These are phyloP conservation scores for Lentinula novae-zelandiae DNA, from an alignment of 1,284 basidiomycete genomes.

Conservation along the genomic window DNA sequence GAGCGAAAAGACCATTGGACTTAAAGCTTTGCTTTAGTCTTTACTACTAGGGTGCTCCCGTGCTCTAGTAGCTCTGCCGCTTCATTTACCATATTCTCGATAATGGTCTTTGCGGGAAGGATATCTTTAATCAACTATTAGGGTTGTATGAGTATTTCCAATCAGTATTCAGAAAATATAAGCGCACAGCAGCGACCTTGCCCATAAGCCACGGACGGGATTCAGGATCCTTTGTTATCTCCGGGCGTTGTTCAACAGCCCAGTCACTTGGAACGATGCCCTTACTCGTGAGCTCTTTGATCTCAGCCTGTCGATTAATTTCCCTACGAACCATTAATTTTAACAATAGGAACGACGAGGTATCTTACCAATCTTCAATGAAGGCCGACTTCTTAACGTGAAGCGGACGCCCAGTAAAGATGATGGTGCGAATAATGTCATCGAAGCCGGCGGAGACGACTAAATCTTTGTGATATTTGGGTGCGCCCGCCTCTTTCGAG, in stretches of 20 bases:
- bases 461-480: conserved; percentile 80
- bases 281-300: conserved; percentile 70
- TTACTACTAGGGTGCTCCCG: conserved; percentile 32
- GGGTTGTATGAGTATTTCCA: not conserved
- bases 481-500: conserved; percentile 73
- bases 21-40: conserved; percentile 23
- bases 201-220: conserved; percentile 19
- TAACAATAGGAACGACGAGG: not conserved
- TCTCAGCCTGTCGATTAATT: conserved; percentile 65
- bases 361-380: conserved; percentile 64
- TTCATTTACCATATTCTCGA: conserved; percentile 64
- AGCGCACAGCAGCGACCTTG: conserved; percentile 17
- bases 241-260: conserved; percentile 74
- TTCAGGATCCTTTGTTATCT: conserved; percentile 44
- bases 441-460: conserved; percentile 63
- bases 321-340: conserved; percentile 36
- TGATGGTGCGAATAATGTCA: conserved; percentile 75
- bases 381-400: conserved; percentile 81
- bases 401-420: conserved; percentile 86
- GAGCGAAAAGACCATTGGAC: not conserved
- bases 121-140: conserved; percentile 48
- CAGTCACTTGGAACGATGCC: conserved; percentile 73
- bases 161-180: not conserved
- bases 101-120: conserved; percentile 59
- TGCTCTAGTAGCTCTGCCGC: conserved; percentile 42